Conservation (phyloP, 2,329 filamentous ascomycete genomes). For the Cryphonectria parasitica region DNA sequence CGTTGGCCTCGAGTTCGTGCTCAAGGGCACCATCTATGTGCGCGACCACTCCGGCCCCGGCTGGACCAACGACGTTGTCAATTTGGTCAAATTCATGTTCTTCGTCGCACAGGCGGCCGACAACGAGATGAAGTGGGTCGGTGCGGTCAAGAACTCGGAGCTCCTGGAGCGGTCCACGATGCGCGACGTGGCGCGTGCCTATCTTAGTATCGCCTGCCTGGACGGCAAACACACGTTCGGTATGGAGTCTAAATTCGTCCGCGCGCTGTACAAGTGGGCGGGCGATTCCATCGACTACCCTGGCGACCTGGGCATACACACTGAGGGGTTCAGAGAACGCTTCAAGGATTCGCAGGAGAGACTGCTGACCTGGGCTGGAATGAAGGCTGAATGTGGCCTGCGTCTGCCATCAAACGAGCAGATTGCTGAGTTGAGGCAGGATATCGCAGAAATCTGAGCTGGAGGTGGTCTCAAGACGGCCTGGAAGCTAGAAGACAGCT, state of each 20-base stretch:
- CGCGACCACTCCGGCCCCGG: constrained; percentile 30
- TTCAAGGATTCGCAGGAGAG: constrained; percentile 34
- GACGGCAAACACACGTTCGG: constrained; percentile 33
- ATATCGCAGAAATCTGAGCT: not conserved
- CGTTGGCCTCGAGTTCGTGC: constrained; percentile 34
- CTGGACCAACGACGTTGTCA: constrained; percentile 36
- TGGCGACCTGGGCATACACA: constrained; percentile 26
- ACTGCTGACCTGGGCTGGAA: constrained; percentile 35
- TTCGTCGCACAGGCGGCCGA: constrained; percentile 23
- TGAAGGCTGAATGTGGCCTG: constrained; percentile 25
- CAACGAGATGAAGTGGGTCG: constrained; percentile 25
- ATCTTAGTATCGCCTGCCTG: constrained; percentile 31
- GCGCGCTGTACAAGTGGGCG: constrained; percentile 32
- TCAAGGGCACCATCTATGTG: constrained; percentile 35
- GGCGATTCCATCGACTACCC: constrained; percentile 21
- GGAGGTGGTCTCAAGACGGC: too few relatives aligned
- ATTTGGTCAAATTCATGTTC: constrained; percentile 32
- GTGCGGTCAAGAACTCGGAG: constrained; percentile 1
- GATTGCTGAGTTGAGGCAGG: constrained; percentile 13
- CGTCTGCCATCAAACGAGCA: constrained; percentile 6
- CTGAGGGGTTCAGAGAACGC: constrained; percentile 31
- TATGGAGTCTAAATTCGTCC: constrained; percentile 30
- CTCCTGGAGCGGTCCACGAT: constrained; percentile 31
- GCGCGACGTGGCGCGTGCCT: constrained; percentile 33
- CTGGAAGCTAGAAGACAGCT: not conserved